These are phyloP conservation scores for Microdochium paspali DNA, from an alignment of 2,329 filamentous ascomycete species.

Conservation along the genomic window DNA sequence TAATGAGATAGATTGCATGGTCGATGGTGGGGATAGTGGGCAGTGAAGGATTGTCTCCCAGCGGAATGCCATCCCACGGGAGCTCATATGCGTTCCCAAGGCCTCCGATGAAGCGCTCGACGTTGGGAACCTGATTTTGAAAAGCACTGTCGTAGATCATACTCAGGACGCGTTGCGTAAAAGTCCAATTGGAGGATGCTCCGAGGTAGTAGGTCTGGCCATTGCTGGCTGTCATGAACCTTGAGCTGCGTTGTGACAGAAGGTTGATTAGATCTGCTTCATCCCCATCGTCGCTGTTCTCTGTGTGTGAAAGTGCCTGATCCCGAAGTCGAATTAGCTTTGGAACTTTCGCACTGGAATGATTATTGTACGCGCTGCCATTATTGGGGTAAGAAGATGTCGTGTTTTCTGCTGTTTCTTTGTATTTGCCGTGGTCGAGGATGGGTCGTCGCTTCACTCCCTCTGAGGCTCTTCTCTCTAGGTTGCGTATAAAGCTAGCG, in stretches of 20 bases:
- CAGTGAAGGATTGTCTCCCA: constrained; percentile 11
- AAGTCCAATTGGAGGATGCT: constrained; percentile 48
- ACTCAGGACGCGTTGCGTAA: constrained; percentile 36
- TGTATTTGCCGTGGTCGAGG: no score
- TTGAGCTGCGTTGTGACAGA: constrained; percentile 26
- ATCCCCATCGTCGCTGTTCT: constrained; percentile 16
- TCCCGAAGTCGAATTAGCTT: constrained; percentile 26
- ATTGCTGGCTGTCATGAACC: constrained; percentile 28
- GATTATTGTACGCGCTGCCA: no score
- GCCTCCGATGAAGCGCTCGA: constrained; percentile 35
- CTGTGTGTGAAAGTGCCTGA: constrained; percentile 9
- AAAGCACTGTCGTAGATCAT: constrained; percentile 36
- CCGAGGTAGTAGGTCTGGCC: constrained; percentile 39
- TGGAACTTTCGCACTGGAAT: no score
- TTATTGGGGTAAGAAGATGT: no score
- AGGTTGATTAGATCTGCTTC: constrained; percentile 29
- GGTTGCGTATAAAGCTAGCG: constrained; percentile 11
- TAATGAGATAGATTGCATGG: constrained; percentile 41
- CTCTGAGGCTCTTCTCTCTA: constrained; percentile 5
- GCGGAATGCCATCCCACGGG: constrained; percentile 31
- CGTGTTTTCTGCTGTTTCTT: no score
- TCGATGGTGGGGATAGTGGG: constrained; percentile 38
- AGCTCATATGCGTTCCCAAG: constrained; percentile 38
- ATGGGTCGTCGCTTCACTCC: no score
- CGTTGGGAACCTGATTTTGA: constrained; percentile 28